Percentiles rank a stretch among this genome's conserved stretches.
Conservation (phyloP, 805 yeast species). For the Saccharomyces kudriavzevii region DNA sequence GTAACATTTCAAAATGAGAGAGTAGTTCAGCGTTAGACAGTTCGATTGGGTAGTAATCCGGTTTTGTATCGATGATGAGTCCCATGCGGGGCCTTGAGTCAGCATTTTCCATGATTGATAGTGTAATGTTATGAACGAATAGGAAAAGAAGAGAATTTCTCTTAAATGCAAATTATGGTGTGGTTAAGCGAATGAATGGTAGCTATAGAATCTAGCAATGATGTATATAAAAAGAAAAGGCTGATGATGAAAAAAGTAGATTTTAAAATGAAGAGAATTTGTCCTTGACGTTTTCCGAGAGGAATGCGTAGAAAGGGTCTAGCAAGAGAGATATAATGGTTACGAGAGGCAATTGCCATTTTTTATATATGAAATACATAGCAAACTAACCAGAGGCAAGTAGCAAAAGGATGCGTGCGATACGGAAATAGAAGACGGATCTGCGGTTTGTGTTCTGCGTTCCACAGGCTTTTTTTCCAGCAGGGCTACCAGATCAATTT, state of each 20-base stretch:
- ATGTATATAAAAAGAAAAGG: background rate
- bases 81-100: slow-evolving; percentile 15
- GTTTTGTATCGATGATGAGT: slow-evolving; percentile 35
- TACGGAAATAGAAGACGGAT: background rate
- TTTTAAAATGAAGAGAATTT: background rate
- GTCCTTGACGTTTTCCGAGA: background rate
- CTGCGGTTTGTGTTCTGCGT: background rate
- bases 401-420: background rate
- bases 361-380: background rate
- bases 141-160: background rate
- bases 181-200: background rate
- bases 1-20: slow-evolving; percentile 37
- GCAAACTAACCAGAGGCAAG: background rate
- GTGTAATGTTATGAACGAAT: background rate
- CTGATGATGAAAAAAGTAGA: background rate
- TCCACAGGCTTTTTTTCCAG: background rate
- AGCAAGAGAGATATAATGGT: background rate
- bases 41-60: slow-evolving; percentile 43
- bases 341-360: background rate
- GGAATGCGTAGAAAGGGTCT: too few species aligned
- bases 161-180: background rate
- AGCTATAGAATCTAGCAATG: background rate
- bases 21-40: slow-evolving; percentile 43
- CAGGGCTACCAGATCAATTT: background rate
- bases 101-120: background rate